Base-by-base conservation (phyloP, 768 basidiomycete genomes). In the Tulasnella sp. region DNA sequence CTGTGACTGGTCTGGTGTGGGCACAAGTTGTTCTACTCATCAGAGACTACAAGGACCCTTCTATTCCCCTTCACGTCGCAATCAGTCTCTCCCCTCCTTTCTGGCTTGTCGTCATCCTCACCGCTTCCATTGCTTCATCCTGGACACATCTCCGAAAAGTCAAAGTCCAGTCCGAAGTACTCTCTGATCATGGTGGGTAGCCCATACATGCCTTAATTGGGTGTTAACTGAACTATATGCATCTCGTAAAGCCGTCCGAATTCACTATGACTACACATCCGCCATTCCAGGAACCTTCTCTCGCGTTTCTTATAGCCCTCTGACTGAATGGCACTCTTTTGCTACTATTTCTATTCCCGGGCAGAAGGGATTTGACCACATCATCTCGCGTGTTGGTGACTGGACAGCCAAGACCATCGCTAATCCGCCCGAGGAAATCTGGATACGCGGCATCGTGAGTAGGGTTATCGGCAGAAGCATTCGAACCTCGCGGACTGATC, bases 131-230 rank as follows among this genome's bases (percentile, higher is more conserved):
- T 79, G 87, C 89, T 71, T 84, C 89, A 21, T 90, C 91, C n/a
- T 92, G 91, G 91, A 42, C 87, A n/a, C 85, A 89, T 71, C 86
- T 92, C 5, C 87, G 89, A 78, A 89, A 90, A 83, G 80, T 90
- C 16, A 86, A 88, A 10, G 89, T 91, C 48, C 85, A 86, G 27
- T 85, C 87, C 74, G 89, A 88, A 76, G 87, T 89, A 16, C 84
- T 91, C 44, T 91, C 90, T 1, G 86, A 86, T 77, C 90, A 91
- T 83, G 89, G 75, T 76, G 21, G 5, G 75, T 52, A 42, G 6
- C n/a, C 8, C 44, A 18, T 48, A 27, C 9, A 74, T 0, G 73
- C 7, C 19, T 74, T 34, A 1, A 74, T 7, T 8, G 14, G 9
- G 8, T 16, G 4, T 48, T 38, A 36, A 2, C 46, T 68, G 62